These are phyloP conservation scores for Populus trichocarpa DNA, from an alignment of 441 rosid genomes.

Conservation along the genomic window DNA sequence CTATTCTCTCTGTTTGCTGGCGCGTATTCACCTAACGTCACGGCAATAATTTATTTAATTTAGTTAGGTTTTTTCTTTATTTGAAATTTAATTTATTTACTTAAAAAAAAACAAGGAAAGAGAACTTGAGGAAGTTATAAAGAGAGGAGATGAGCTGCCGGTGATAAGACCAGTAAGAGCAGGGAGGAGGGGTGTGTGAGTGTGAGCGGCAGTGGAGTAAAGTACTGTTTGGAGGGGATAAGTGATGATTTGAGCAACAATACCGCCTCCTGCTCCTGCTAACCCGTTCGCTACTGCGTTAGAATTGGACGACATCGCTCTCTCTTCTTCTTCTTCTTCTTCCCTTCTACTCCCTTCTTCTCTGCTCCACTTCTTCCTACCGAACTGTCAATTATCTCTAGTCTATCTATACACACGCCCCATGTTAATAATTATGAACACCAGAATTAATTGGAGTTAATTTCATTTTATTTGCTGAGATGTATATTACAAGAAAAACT, in stretches of 20 bases:
- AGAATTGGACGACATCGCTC: constrained; percentile 17
- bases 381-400: neutral
- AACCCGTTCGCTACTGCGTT: constrained; percentile 68
- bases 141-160: neutral
- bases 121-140: neutral
- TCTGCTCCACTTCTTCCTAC: neutral
- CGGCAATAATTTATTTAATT: neutral
- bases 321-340: neutral
- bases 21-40: constrained; percentile 59
- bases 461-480: too few species aligned
- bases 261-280: constrained; percentile 71
- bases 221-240: constrained; percentile 66
- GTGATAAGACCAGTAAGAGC: neutral
- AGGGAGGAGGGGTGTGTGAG: neutral
- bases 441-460: too few species aligned
- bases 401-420: neutral
- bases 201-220: neutral
- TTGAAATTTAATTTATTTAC: neutral
- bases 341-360: neutral
- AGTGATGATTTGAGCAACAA: constrained; percentile 68
- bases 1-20: constrained; percentile 61
- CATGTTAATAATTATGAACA: too few species aligned
- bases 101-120: neutral
- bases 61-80: neutral
- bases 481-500: too few species aligned